phyloP scores from a whole-genome alignment of 306 rosid genomes.

The Pyrus communis region DNA sequence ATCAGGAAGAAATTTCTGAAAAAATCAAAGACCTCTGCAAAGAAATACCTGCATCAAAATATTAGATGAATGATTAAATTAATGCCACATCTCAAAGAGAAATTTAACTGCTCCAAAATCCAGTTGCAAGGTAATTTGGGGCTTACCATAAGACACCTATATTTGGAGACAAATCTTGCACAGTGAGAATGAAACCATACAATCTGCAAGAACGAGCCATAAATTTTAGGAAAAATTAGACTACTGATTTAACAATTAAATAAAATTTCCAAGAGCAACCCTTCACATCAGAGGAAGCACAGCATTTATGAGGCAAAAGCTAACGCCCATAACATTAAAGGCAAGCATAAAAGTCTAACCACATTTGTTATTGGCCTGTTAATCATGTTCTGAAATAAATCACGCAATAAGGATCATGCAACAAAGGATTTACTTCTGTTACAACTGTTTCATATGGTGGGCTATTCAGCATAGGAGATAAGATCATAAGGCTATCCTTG shows the following conservation, averaged over 20 bases:
- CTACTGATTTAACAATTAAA: not conserved
- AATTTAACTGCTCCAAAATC: not conserved
- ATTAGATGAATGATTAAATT: conserved; percentile 8
- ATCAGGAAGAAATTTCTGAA: conserved; percentile 80
- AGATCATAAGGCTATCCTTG: not conserved
- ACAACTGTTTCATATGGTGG: not conserved
- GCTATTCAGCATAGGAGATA: not conserved
- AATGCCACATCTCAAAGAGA: conserved; percentile 11
- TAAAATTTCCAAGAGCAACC: not conserved
- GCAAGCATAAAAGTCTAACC: not conserved
- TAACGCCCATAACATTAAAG: not conserved
- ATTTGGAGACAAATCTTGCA: conserved; percentile 88
- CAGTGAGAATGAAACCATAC: conserved; percentile 88
- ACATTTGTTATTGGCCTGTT: not conserved
- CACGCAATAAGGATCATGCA: not conserved
- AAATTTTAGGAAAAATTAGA: conserved; percentile 15
- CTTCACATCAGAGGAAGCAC: not conserved
- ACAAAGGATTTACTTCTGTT: not conserved
- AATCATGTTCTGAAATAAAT: not conserved
- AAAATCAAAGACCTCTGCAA: conserved; percentile 91
- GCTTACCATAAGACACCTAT: conserved; percentile 88
- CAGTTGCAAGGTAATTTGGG: not conserved
- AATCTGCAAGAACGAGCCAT: conserved; percentile 56
- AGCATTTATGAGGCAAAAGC: not conserved
- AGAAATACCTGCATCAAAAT: conserved; percentile 74